These are phyloP conservation scores for Neopestalotiopsis sp. DNA, from an alignment of 2,329 filamentous ascomycete species.

Conservation along the genomic window DNA sequence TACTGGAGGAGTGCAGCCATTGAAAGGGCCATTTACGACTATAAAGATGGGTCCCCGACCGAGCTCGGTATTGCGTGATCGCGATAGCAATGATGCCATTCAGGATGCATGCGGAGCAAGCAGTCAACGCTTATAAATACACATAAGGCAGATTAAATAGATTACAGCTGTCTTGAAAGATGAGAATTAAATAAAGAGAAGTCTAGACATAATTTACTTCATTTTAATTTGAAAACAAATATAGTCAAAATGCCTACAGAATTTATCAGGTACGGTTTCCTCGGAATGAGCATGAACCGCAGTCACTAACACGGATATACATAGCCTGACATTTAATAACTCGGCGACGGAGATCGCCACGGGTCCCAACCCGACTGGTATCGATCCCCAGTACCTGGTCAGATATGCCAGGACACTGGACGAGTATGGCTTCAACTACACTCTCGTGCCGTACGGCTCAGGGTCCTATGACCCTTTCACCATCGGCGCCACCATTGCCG, in stretches of 20 bases:
- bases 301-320: background rate
- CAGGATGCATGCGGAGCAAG: slow-evolving; percentile 7
- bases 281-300: background rate
- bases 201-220: background rate
- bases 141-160: background rate
- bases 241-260: slow-evolving; percentile 18
- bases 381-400: slow-evolving; percentile 61
- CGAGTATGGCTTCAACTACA: slow-evolving; percentile 67
- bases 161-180: background rate
- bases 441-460: slow-evolving; percentile 64
- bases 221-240: background rate
- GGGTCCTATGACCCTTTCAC: slow-evolving; percentile 63
- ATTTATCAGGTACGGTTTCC: slow-evolving; percentile 6
- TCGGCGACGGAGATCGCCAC: slow-evolving; percentile 15
- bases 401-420: slow-evolving; percentile 64
- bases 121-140: slow-evolving; percentile 17
- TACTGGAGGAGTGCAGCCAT: background rate
- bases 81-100: slow-evolving; percentile 15
- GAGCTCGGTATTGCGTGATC: slow-evolving; percentile 19
- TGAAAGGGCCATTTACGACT: background rate
- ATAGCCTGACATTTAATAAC: slow-evolving; percentile 18
- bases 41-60: slow-evolving; percentile 14
- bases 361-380: slow-evolving; percentile 23
- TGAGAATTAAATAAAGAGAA: background rate
- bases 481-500: slow-evolving; percentile 61